A percentile compares a stretch with the other conserved stretches of the same genome.
Conservation (phyloP, 768 basidiomycete species). For the Exsudoporus frostii region DNA sequence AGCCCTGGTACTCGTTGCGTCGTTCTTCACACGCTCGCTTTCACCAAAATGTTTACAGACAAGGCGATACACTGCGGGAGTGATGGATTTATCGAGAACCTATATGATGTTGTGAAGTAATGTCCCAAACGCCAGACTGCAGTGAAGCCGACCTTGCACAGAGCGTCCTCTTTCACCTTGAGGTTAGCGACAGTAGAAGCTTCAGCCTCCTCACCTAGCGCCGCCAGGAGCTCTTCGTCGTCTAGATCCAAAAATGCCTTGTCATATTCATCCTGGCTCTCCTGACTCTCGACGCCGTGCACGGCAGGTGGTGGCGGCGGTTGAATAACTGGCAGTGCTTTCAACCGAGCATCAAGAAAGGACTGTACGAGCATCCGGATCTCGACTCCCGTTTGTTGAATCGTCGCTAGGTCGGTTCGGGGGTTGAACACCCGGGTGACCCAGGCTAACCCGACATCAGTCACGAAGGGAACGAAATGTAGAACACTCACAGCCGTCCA, state of each 20-base stretch:
- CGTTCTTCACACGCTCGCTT: slow-evolving; percentile 16
- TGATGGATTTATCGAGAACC: slow-evolving; percentile 49
- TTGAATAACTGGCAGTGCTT: slow-evolving; percentile 41
- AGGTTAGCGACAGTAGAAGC: slow-evolving; percentile 25
- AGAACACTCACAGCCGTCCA: slow-evolving; percentile 48
- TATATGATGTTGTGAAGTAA: slow-evolving; percentile 18
- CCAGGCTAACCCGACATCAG: slow-evolving; percentile 46
- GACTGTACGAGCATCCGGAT: slow-evolving; percentile 56
- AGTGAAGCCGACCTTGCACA: slow-evolving; percentile 45
- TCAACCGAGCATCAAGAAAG: slow-evolving; percentile 57
- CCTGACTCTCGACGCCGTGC: slow-evolving; percentile 45
- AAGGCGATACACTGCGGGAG: slow-evolving; percentile 53
- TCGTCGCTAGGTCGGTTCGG: slow-evolving; percentile 40
- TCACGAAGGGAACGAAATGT: background rate
- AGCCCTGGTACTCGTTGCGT: slow-evolving; percentile 29
- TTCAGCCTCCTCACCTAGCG: slow-evolving; percentile 41
- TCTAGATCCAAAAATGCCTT: slow-evolving; percentile 55
- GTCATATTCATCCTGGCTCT: slow-evolving; percentile 78
- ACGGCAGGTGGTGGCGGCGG: slow-evolving; percentile 32
- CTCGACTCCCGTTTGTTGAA: slow-evolving; percentile 46
- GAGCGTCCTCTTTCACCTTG: slow-evolving; percentile 43
- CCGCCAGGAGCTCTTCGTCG: slow-evolving; percentile 57
- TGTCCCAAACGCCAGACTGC: background rate
- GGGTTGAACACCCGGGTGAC: slow-evolving; percentile 48
- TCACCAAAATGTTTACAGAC: slow-evolving; percentile 48